Evolutionary conservation across 768 basidiomycete genomes (phyloP), one percentile per base, ranked within the genome.

Genomic region (Nevesoporus exiguus): DNA sequence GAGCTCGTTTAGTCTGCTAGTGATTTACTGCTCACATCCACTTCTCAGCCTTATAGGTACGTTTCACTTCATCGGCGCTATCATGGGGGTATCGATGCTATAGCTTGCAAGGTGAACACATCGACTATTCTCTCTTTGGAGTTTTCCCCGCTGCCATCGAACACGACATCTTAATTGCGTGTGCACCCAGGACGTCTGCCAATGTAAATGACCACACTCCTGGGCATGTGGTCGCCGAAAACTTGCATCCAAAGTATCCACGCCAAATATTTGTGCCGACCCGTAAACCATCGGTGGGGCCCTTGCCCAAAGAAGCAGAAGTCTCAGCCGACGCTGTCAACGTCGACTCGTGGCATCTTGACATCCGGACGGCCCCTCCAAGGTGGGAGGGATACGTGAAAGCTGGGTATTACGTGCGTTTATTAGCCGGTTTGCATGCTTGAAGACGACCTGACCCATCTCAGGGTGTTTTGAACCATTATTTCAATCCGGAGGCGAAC

Each of bases 331-430:
- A 76, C 40, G 65, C 58, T 3, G 77, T 74, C 17, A 73, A 73
- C 55, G 70, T 71, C 14, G 77, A 80, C 57, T 68, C 72, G 19
- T 93, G 92, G 92, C 76, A 85, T 58, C 73, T 93, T 14, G 87
- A 86, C 46, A 92, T 92, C 57, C 54, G 58, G 42, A 85, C 79
- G 31, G 74, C 77, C 33, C 79, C 84, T 58, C 71, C 91, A 33
- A 74, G 86, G 47, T 93, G 91, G 92, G 89, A 90, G 64, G 91
- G 86, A 64, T 93, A 92, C 67, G 82, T 93, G 62, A 92, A 93
- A 67, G 90, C 89, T 1, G 89, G 87, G 17, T 91, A 90, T 63
- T 88, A 86, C 66, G 90, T 90, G 54, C 56, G 84, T 74, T 13
- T 15, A 1, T 19, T 9, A 14, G 19, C 48, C 34, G 21, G 39